Percentiles rank a stretch among this genome's conserved stretches.
Evolutionary conservation across 2,329 filamentous ascomycete species (phyloP).

Genomic region (Colletotrichum sublineola): DNA sequence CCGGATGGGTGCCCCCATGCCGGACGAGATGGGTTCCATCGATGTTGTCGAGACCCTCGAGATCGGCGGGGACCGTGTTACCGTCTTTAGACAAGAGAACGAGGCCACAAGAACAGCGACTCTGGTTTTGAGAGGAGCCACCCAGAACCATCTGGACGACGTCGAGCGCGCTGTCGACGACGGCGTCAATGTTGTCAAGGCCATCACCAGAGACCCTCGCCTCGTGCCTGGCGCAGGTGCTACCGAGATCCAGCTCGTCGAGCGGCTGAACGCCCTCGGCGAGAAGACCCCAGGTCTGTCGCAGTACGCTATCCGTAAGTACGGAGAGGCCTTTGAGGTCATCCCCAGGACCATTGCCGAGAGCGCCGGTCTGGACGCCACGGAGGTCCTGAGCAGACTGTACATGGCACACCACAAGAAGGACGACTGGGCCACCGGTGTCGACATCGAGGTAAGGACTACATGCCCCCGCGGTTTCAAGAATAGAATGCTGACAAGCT

Average conservation of each 20-base stretch:
- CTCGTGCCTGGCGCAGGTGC: slow-evolving; percentile 95
- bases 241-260: slow-evolving; percentile 92
- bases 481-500: neutral
- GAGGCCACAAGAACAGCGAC: slow-evolving; percentile 94
- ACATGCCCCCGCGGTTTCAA: slow-evolving; percentile 2
- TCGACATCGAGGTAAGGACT: slow-evolving; percentile 83
- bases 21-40: slow-evolving; percentile 97
- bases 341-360: slow-evolving; percentile 94
- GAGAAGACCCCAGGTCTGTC: slow-evolving; percentile 93
- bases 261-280: slow-evolving; percentile 89
- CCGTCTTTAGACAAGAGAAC: slow-evolving; percentile 97
- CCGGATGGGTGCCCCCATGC: slow-evolving; percentile 96
- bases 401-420: slow-evolving; percentile 94
- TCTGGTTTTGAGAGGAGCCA: slow-evolving; percentile 92
- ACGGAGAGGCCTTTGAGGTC: slow-evolving; percentile 96
- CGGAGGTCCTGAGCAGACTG: slow-evolving; percentile 91
- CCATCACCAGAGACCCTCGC: slow-evolving; percentile 92
- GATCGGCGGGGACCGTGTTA: slow-evolving; percentile 97
- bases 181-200: slow-evolving; percentile 98
- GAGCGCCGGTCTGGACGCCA: slow-evolving; percentile 94
- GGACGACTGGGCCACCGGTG: slow-evolving; percentile 89
- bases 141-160: slow-evolving; percentile 98
- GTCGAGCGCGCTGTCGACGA: slow-evolving; percentile 97
- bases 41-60: slow-evolving; percentile 97
- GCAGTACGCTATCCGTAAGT: slow-evolving; percentile 98